Percentiles rank a stretch among this genome's conserved stretches.
Evolutionary conservation across 805 yeast genomes (phyloP).

Genomic region (Ogataea neopini): DNA sequence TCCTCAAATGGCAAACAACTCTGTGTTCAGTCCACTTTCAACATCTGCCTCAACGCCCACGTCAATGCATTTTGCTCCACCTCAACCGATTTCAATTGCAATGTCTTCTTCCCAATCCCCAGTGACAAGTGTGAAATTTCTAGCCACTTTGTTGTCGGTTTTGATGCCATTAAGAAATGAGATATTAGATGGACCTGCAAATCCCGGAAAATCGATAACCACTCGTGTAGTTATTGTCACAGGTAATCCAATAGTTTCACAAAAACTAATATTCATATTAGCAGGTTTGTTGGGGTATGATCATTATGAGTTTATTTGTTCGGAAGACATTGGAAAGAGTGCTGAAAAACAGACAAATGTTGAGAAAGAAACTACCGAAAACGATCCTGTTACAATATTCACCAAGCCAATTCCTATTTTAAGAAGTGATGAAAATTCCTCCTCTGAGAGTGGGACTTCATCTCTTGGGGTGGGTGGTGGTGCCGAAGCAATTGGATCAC

Average conservation of each 20-base stretch:
- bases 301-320: conserved; percentile 11
- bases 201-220: conserved; percentile 26
- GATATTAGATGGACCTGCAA: conserved; percentile 39
- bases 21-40: neutral
- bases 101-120: conserved; percentile 4
- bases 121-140: conserved; percentile 35
- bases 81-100: neutral
- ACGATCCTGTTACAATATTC: conserved; percentile 6
- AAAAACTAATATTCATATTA: conserved; percentile 52
- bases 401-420: conserved; percentile 27
- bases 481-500: conserved; percentile 10
- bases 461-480: conserved; percentile 16
- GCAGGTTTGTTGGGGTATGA: conserved; percentile 49
- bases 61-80: conserved; percentile 1
- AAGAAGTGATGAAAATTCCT: conserved; percentile 9
- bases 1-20: conserved; percentile 1
- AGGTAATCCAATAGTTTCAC: conserved; percentile 57
- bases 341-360: neutral
- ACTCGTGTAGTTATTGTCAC: conserved; percentile 53
- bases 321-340: neutral
- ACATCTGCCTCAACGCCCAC: conserved; percentile 1
- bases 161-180: conserved; percentile 41
- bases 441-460: conserved; percentile 9
- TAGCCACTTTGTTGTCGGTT: conserved; percentile 49
- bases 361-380: conserved; percentile 9